Conservation (phyloP, 140 eudicot genomes). For the Cichorium intybus region DNA sequence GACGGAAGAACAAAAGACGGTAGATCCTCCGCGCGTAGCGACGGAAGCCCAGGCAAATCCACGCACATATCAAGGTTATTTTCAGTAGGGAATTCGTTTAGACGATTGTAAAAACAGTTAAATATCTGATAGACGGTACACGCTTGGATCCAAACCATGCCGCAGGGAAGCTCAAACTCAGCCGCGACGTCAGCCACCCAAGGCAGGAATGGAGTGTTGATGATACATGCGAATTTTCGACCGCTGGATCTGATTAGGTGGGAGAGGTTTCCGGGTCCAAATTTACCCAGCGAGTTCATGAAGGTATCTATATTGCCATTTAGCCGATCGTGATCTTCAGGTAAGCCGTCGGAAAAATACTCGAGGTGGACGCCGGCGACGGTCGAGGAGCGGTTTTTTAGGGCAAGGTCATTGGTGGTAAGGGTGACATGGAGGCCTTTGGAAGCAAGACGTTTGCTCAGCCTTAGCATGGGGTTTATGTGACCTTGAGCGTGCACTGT, state of each 20-base stretch:
- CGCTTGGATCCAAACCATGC: slow-evolving; percentile 44
- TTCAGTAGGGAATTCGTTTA: slow-evolving; percentile 23
- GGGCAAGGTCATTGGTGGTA: slow-evolving; percentile 27
- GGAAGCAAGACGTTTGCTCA: slow-evolving; percentile 25
- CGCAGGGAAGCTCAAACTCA: slow-evolving; percentile 25
- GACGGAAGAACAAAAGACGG: neutral
- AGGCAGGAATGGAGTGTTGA: slow-evolving; percentile 33
- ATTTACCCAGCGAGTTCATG: slow-evolving; percentile 21
- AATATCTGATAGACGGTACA: slow-evolving; percentile 27
- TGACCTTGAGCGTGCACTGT: slow-evolving; percentile 30
- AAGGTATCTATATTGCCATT: slow-evolving; percentile 12
- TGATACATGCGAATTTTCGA: slow-evolving; percentile 26
- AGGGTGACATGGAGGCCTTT: slow-evolving; percentile 9
- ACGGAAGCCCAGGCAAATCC: neutral
- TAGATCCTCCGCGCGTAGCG: neutral
- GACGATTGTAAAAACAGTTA: slow-evolving; percentile 25
- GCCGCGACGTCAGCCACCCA: slow-evolving; percentile 42
- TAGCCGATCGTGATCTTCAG: slow-evolving; percentile 21
- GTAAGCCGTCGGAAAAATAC: slow-evolving; percentile 35
- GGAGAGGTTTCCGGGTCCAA: slow-evolving; percentile 19
- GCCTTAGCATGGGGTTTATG: slow-evolving; percentile 41
- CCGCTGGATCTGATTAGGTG: slow-evolving; percentile 5
- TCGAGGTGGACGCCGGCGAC: slow-evolving; percentile 21
- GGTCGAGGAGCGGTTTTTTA: neutral
- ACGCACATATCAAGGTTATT: neutral